Evolutionary conservation across 306 rosid genomes (phyloP).

Genomic region (Castanospermum australe): DNA sequence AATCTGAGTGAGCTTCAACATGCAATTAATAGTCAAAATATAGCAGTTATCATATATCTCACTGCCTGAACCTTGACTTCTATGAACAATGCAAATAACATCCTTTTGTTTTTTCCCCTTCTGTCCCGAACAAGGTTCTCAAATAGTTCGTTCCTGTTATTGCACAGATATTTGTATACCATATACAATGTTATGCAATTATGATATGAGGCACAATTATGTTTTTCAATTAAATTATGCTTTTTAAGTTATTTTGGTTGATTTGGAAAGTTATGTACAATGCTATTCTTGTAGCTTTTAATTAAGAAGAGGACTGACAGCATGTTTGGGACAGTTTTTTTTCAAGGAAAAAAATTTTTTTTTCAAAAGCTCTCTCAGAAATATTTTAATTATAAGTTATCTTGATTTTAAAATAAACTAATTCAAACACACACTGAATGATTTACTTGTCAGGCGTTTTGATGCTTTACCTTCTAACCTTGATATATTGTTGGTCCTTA

Average conservation of each 20-base stretch:
- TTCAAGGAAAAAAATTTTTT: too few species aligned
- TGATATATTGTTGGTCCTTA: background rate
- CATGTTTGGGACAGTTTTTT: too few species aligned
- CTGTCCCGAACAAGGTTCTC: background rate
- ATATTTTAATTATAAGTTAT: too few species aligned
- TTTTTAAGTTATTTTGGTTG: background rate
- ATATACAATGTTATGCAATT: conserved; percentile 9
- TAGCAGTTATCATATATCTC: background rate
- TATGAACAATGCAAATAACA: background rate
- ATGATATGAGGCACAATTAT: background rate
- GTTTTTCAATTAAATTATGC: background rate
- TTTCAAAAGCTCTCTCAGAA: too few species aligned
- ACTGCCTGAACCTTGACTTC: background rate
- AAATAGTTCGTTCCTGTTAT: background rate
- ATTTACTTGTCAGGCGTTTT: background rate
- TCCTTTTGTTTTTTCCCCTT: background rate
- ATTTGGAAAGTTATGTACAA: background rate
- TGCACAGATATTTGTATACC: conserved; percentile 29
- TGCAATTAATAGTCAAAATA: conserved; percentile 4
- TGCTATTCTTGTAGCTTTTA: background rate
- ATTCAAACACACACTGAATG: too few species aligned
- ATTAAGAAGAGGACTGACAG: background rate
- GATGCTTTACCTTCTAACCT: background rate
- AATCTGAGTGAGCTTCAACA: conserved; percentile 20
- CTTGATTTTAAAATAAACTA: too few species aligned